phyloP scores from a whole-genome alignment of 116 monocot genomes.

The Iris pallida region DNA sequence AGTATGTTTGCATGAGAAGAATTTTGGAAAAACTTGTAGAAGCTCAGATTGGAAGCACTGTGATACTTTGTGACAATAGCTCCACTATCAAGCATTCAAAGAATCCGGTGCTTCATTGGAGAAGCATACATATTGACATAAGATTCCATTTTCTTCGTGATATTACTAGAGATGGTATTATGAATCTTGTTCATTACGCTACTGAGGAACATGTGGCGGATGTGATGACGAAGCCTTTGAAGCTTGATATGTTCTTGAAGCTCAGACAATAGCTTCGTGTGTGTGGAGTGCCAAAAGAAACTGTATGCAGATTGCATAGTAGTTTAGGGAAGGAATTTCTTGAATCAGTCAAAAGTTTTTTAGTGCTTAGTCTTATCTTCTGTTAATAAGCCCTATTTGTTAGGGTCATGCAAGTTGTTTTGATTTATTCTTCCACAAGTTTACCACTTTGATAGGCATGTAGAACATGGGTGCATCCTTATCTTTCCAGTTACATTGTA shows the following conservation, averaged over 20 bases:
- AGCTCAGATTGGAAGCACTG: slow-evolving; percentile 3
- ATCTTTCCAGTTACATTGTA: too few relatives aligned
- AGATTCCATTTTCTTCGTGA: background rate
- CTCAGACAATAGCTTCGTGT: slow-evolving; percentile 6
- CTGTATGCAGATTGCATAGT: slow-evolving; percentile 5
- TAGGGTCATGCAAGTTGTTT: too few relatives aligned
- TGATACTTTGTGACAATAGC: too few relatives aligned
- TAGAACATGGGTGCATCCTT: too few relatives aligned
- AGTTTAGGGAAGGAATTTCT: too few relatives aligned
- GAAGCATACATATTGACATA: too few relatives aligned
- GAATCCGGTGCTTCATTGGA: slow-evolving; percentile 3
- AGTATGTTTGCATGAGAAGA: background rate
- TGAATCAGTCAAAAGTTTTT: too few relatives aligned
- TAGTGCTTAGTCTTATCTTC: too few relatives aligned
- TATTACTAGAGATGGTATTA: background rate
- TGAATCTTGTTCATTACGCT: slow-evolving; percentile 1
- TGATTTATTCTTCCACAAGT: too few relatives aligned
- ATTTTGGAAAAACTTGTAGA: slow-evolving; percentile 5
- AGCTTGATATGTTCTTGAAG: slow-evolving; percentile 7
- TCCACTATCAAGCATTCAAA: slow-evolving; percentile 4
- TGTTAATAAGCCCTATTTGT: too few relatives aligned
- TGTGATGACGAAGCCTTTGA: slow-evolving; percentile 6
- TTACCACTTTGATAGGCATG: too few relatives aligned
- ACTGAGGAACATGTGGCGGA: background rate
- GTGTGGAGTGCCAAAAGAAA: slow-evolving; percentile 1